phyloP scores from a whole-genome alignment of 768 basidiomycete genomes.

The Gymnopilus junonius region DNA sequence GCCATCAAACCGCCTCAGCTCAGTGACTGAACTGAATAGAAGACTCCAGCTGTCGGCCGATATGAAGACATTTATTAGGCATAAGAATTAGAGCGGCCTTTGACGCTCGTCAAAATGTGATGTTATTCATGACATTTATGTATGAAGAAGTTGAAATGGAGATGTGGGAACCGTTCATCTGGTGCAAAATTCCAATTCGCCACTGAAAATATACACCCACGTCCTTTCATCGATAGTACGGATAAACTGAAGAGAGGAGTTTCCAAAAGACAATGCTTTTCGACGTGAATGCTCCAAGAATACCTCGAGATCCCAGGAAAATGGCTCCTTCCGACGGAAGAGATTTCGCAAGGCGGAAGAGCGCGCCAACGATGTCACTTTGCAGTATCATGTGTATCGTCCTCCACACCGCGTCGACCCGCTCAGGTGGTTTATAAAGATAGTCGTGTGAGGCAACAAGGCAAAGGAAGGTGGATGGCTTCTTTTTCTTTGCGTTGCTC shows the following conservation, averaged over 20 bases:
- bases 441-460: slow-evolving; percentile 7
- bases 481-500: slow-evolving; percentile 3
- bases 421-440: slow-evolving; percentile 5
- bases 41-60: slow-evolving; percentile 1
- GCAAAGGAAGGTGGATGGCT: neutral
- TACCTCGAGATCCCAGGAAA: slow-evolving; percentile 10
- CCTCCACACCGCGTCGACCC: neutral
- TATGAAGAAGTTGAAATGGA: slow-evolving; percentile 3
- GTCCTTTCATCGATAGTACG: slow-evolving; percentile 10
- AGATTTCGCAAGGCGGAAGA: slow-evolving; percentile 2
- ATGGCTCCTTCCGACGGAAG: slow-evolving; percentile 14
- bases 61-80: neutral
- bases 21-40: neutral
- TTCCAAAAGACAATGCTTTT: neutral
- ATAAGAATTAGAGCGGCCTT: neutral
- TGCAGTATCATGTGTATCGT: slow-evolving; percentile 5
- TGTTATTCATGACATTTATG: slow-evolving; percentile 2
- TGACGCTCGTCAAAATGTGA: neutral
- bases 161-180: neutral
- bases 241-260: neutral
- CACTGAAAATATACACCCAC: slow-evolving; percentile 8
- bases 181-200: slow-evolving; percentile 4
- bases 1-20: slow-evolving; percentile 3
- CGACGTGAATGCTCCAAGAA: slow-evolving; percentile 6
- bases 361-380: slow-evolving; percentile 2